These are phyloP conservation scores for Chaetothyriales sp. DNA, from an alignment of 2,329 filamentous ascomycete genomes.

Conservation along the genomic window DNA sequence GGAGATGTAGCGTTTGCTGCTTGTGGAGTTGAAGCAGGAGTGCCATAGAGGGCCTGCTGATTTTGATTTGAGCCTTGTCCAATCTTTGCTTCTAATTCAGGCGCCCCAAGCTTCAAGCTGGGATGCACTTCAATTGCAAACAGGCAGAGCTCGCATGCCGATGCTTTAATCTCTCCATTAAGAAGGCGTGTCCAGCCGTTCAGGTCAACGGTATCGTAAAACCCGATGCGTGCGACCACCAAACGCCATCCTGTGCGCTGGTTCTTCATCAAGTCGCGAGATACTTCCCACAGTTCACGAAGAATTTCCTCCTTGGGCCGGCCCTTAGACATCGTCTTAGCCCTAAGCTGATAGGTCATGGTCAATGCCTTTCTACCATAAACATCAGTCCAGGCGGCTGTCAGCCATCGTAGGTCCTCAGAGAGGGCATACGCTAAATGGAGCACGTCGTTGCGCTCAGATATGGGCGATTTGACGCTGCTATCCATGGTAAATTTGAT, in stretches of 20 bases:
- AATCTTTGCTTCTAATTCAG: background rate
- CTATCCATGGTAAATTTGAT: constrained; percentile 42
- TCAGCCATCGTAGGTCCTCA: constrained; percentile 43
- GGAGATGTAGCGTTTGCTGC: constrained; percentile 22
- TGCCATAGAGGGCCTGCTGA: constrained; percentile 12
- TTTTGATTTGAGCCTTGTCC: background rate
- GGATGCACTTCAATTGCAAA: constrained; percentile 9
- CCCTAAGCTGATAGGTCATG: constrained; percentile 40
- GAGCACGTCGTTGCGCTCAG: constrained; percentile 41
- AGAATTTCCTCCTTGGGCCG: constrained; percentile 37
- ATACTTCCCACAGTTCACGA: constrained; percentile 45
- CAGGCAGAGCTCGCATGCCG: constrained; percentile 6
- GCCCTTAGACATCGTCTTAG: constrained; percentile 5
- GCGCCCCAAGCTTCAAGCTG: background rate
- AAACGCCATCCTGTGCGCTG: constrained; percentile 42
- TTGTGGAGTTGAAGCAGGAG: constrained; percentile 18
- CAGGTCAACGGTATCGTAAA: constrained; percentile 38
- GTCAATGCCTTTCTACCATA: constrained; percentile 40
- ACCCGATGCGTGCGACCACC: constrained; percentile 39
- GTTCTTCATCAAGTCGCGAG: constrained; percentile 40
- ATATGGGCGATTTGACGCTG: constrained; percentile 40
- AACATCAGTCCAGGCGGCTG: constrained; percentile 46
- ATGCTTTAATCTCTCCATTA: background rate
- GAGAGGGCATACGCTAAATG: constrained; percentile 47
- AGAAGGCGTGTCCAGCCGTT: constrained; percentile 23